phyloP scores from a whole-genome alignment of 2,329 filamentous ascomycete genomes.

The Neopestalotiopsis rosae region DNA sequence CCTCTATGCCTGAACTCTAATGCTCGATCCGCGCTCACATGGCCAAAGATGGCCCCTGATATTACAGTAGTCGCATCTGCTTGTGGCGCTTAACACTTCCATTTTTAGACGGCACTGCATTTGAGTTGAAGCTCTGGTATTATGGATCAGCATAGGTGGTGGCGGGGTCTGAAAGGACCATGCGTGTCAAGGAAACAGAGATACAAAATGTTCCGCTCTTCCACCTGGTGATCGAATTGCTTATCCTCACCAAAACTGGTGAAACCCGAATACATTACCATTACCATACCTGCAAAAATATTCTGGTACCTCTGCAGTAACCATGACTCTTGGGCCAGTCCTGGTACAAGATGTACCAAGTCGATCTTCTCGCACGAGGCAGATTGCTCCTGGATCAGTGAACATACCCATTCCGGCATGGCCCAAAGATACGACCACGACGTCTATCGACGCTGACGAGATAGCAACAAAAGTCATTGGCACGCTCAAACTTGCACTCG shows the following conservation, averaged over 20 bases:
- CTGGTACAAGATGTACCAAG: constrained; percentile 1
- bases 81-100: constrained; percentile 7
- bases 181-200: background rate
- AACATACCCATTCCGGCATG: constrained; percentile 46
- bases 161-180: background rate
- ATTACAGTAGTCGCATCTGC: background rate
- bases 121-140: constrained; percentile 2
- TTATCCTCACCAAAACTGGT: background rate
- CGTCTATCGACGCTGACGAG: constrained; percentile 39
- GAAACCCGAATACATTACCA: background rate
- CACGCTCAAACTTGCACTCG: constrained; percentile 44
- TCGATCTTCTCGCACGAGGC: constrained; percentile 4
- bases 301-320: background rate
- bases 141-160: background rate
- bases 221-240: background rate
- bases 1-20: background rate
- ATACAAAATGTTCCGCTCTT: background rate
- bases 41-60: background rate
- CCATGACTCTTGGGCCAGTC: constrained; percentile 13
- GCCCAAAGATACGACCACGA: constrained; percentile 41
- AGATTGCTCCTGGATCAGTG: constrained; percentile 36
- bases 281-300: background rate
- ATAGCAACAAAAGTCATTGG: constrained; percentile 43
- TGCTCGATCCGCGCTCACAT: constrained; percentile 1
- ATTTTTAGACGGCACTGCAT: background rate